Conservation (phyloP, 805 yeast genomes). For the Lachancea quebecensis region DNA sequence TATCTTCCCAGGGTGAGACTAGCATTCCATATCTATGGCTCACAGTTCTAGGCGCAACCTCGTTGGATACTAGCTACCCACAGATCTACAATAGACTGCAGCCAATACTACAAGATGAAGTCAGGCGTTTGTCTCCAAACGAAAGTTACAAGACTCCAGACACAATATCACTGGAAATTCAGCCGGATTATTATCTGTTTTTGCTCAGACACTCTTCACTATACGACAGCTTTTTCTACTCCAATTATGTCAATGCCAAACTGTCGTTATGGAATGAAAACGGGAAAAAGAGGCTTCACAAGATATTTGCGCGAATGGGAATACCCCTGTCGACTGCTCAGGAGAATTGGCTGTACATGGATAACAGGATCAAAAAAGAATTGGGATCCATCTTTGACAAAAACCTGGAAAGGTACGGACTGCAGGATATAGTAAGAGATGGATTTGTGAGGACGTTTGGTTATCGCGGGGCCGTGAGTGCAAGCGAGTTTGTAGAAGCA, state of each 20-base stretch:
- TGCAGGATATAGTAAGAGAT: slow-evolving; percentile 74
- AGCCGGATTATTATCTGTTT: slow-evolving; percentile 80
- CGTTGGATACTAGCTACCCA: slow-evolving; percentile 68
- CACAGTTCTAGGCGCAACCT: slow-evolving; percentile 79
- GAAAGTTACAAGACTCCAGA: slow-evolving; percentile 34
- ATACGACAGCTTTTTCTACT: slow-evolving; percentile 83
- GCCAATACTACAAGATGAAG: slow-evolving; percentile 79
- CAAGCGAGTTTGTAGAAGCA: slow-evolving; percentile 89
- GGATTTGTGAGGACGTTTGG: slow-evolving; percentile 88
- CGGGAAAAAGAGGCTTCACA: slow-evolving; percentile 79
- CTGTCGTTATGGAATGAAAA: slow-evolving; percentile 85
- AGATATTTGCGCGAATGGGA: slow-evolving; percentile 95
- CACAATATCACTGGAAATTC: slow-evolving; percentile 49
- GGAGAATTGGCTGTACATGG: slow-evolving; percentile 90
- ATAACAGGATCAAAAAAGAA: slow-evolving; percentile 66
- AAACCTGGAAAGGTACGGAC: slow-evolving; percentile 67
- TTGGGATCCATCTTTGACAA: slow-evolving; percentile 61
- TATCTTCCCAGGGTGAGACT: slow-evolving; percentile 80
- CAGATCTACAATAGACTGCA: slow-evolving; percentile 63
- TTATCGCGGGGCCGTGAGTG: slow-evolving; percentile 77
- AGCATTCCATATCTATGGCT: slow-evolving; percentile 68
- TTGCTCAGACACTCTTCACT: slow-evolving; percentile 88
- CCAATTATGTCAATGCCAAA: slow-evolving; percentile 86
- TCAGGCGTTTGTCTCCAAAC: slow-evolving; percentile 54
- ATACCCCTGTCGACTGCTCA: slow-evolving; percentile 81